Evolutionary conservation across 306 rosid species (phyloP).

Genomic region (Pyrus betulifolia): DNA sequence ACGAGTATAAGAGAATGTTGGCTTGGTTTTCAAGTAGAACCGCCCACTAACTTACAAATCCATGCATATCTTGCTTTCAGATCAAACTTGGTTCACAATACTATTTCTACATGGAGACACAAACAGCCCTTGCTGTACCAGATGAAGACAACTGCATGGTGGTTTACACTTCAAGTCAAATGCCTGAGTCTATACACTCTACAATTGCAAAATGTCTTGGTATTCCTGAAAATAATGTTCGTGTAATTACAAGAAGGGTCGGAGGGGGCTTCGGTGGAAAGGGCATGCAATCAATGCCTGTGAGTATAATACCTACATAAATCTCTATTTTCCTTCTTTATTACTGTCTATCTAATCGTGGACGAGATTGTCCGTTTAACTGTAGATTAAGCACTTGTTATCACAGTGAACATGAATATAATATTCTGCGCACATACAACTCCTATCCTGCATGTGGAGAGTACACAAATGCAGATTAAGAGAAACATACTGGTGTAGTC

Average conservation of each 20-base stretch:
- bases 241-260: slow-evolving; percentile 83
- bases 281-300: slow-evolving; percentile 46
- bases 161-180: slow-evolving; percentile 65
- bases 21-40: too few relatives aligned
- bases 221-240: slow-evolving; percentile 64
- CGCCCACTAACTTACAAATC: too few relatives aligned
- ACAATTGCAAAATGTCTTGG: slow-evolving; percentile 73
- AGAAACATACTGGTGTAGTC: too few relatives aligned
- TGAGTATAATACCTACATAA: slow-evolving; percentile 33
- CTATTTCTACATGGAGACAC: too few relatives aligned
- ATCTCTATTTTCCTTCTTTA: not conserved
- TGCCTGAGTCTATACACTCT: slow-evolving; percentile 49
- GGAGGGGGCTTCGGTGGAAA: slow-evolving; percentile 99
- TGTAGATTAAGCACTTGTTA: not conserved
- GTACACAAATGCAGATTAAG: too few relatives aligned
- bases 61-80: too few relatives aligned
- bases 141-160: slow-evolving; percentile 91
- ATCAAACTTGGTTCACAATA: too few relatives aligned
- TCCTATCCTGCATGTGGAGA: too few relatives aligned
- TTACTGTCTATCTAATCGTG: not conserved
- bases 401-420: not conserved
- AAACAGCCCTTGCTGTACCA: slow-evolving; percentile 89
- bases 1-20: too few relatives aligned
- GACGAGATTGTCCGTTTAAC: not conserved
- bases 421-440: not conserved